Evolutionary conservation across 2,329 filamentous ascomycete species (phyloP), one percentile per base, ranked within the genome.

Genomic region (Truncatella angustata): DNA sequence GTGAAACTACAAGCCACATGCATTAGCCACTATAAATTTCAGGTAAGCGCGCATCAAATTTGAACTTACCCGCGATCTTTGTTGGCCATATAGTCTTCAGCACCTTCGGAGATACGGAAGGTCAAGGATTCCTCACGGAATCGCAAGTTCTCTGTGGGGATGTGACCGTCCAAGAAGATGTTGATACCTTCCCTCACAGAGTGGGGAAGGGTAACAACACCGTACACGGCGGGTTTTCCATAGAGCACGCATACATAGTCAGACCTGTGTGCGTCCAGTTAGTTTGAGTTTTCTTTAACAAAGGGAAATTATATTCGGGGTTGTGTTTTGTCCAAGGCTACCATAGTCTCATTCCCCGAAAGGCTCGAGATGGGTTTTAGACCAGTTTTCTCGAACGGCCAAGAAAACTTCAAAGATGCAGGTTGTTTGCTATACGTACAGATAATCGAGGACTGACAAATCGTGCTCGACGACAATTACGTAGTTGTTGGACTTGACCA

Each of bases 401-500:
- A 32, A 32, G 28, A 14, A 14, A 32, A 32, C 2, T 7, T 14
- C 28, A 32, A 9, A 32, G 7, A 9, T 32, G 28, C 2, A 32
- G 7, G 7, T 32, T 32, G 7, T 32, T 32, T 7, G 28, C 7
- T 14, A 9, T 32, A 51, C 94, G n/a, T n/a, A 99, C 52, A 99
- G 90, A 68, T 99, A 99, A 73, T 99, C 95, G 42, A 99, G 83
- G 40, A 99, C 92, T 43, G 93, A 96, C 80, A 99, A 79, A 84
- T 99, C 94, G 85, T 99, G 94, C 82, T 99, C 94, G 64, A 99
- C 94, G 57, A 97, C 93, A 63, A 99, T 97, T 66, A 99, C 90
- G 69, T 97, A 99, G 76, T 96, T 90, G 63, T 97, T 84, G 43
- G 91, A 85, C 44, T 90, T 84, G 50, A 97, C 83, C 46, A 99